Conservation (phyloP, 2,329 filamentous ascomycete species). For the Mariannaea sp. region DNA sequence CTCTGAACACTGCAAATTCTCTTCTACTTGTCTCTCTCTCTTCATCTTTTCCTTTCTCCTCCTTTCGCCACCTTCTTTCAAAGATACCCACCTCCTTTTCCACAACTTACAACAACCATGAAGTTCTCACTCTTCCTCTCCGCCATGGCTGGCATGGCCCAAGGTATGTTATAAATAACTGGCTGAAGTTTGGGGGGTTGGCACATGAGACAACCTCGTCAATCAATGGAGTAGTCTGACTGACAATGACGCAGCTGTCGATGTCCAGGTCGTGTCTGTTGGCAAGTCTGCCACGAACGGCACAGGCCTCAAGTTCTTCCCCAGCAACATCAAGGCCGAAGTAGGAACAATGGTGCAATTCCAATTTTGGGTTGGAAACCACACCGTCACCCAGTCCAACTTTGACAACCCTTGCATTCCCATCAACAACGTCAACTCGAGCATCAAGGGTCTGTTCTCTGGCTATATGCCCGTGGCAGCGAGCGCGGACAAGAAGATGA, state of each 20-base stretch:
- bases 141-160: constrained; percentile 53
- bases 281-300: constrained; percentile 56
- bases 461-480: constrained; percentile 69
- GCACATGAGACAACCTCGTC: no score
- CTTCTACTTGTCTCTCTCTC: constrained; percentile 19
- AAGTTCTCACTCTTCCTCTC: constrained; percentile 54
- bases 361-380: constrained; percentile 71
- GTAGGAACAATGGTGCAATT: constrained; percentile 69
- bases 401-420: constrained; percentile 74
- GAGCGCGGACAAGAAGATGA: constrained; percentile 51
- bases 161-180: constrained; percentile 51
- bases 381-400: constrained; percentile 78
- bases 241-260: constrained; percentile 37
- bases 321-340: constrained; percentile 66
- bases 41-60: constrained; percentile 33
- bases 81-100: constrained; percentile 20
- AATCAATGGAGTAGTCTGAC: not conserved
- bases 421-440: constrained; percentile 56
- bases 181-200: no score
- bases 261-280: constrained; percentile 69
- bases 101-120: constrained; percentile 51
- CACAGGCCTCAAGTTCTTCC: constrained; percentile 62
- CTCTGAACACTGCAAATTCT: not conserved
- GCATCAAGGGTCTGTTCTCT: constrained; percentile 65
- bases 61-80: constrained; percentile 33